Conservation (phyloP, 106 monocot species). For the Cymbidium sinense region DNA sequence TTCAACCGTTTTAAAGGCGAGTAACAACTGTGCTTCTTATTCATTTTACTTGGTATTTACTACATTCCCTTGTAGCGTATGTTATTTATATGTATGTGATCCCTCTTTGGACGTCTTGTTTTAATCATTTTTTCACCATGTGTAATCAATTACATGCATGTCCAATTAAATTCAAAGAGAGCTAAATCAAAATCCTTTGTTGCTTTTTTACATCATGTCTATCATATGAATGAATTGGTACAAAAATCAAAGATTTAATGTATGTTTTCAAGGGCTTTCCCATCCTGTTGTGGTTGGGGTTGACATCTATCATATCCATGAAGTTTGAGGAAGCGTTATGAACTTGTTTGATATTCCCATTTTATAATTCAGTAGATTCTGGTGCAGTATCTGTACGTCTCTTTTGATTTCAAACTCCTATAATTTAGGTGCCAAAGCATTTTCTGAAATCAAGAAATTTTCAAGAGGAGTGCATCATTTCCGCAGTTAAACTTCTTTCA, state of each 20-base stretch:
- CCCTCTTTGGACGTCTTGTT: background rate
- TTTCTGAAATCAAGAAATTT: conserved; percentile 55
- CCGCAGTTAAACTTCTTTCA: conserved; percentile 55
- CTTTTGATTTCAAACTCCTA: background rate
- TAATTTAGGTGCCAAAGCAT: conserved; percentile 60
- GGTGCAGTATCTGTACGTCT: background rate
- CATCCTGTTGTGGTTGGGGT: no score
- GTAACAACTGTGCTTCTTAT: background rate
- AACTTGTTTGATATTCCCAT: background rate
- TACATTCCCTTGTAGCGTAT: background rate
- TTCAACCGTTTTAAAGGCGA: conserved; percentile 64
- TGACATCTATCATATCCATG: background rate
- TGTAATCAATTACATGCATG: background rate
- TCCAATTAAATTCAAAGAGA: background rate
- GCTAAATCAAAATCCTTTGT: background rate
- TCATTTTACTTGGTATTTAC: background rate
- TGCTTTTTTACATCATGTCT: background rate
- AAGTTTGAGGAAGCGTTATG: background rate
- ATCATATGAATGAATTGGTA: background rate
- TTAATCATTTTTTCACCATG: no score
- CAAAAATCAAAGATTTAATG: background rate
- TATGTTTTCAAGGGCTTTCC: background rate
- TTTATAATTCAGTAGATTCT: background rate
- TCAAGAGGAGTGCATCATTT: conserved; percentile 60
- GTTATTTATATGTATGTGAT: background rate